Conservation (phyloP, 1,284 basidiomycete genomes). For the Ceratobasidium sp. region DNA sequence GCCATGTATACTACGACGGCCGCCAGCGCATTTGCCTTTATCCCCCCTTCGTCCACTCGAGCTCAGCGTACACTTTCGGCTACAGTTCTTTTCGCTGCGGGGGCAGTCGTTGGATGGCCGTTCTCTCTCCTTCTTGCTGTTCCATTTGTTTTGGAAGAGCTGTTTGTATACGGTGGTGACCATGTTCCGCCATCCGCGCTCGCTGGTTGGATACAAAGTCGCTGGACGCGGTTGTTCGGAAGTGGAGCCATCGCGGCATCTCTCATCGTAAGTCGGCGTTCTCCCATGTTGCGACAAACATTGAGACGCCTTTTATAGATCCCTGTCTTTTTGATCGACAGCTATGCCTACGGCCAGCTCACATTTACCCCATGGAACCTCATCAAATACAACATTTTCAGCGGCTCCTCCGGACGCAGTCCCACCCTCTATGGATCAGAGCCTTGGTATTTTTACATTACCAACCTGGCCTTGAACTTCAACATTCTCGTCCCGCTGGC, state of each 20-base stretch:
- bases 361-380: conserved; percentile 93
- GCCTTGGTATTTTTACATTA: conserved; percentile 83
- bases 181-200: conserved; percentile 65
- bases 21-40: conserved; percentile 80
- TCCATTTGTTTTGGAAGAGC: conserved; percentile 92
- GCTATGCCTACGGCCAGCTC: conserved; percentile 84
- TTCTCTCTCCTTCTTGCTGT: conserved; percentile 87
- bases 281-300: conserved; percentile 15
- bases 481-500: conserved; percentile 87
- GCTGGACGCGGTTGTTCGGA: conserved; percentile 70
- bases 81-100: conserved; percentile 79
- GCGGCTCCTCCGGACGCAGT: conserved; percentile 71
- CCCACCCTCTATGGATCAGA: conserved; percentile 95
- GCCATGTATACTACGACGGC: conserved; percentile 91
- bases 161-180: conserved; percentile 82
- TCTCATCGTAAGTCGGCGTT: conserved; percentile 73
- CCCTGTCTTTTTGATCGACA: conserved; percentile 84
- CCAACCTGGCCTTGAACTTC: conserved; percentile 93
- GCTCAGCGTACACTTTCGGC: conserved; percentile 68
- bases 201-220: conserved; percentile 66
- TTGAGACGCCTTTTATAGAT: conserved; percentile 69
- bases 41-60: conserved; percentile 70
- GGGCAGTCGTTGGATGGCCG: conserved; percentile 95
- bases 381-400: conserved; percentile 92
- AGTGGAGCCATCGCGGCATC: conserved; percentile 68